Evolutionary conservation across 352 stramenopile genomes (phyloP).

Genomic region (Halophytophthora batemanensis): DNA sequence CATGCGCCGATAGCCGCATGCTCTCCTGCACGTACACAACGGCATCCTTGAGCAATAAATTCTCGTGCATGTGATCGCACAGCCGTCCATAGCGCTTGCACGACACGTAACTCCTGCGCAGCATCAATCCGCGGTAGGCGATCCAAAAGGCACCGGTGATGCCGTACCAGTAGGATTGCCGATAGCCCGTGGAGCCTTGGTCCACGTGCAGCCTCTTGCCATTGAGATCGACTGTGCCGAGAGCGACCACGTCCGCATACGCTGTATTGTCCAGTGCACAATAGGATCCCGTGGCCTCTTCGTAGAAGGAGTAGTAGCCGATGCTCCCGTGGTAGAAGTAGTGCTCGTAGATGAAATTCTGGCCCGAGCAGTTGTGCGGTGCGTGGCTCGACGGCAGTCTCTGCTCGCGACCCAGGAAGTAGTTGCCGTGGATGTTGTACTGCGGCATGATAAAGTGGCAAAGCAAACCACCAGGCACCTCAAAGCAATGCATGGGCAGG

Average conservation of each 20-base stretch:
- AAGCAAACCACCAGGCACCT: neutral
- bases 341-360: slow-evolving; percentile 8
- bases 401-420: neutral
- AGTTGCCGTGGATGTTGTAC: slow-evolving; percentile 17
- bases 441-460: slow-evolving; percentile 16
- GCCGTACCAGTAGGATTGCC: slow-evolving; percentile 29
- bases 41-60: slow-evolving; percentile 19
- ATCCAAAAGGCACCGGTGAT: slow-evolving; percentile 17
- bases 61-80: slow-evolving; percentile 20
- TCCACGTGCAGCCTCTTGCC: slow-evolving; percentile 11
- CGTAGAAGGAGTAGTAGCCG: slow-evolving; percentile 15
- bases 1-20: slow-evolving; percentile 22
- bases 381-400: neutral
- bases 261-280: slow-evolving; percentile 6
- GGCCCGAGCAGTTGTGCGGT: slow-evolving; percentile 2
- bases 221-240: slow-evolving; percentile 29
- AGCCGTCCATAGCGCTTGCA: slow-evolving; percentile 24
- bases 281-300: slow-evolving; percentile 8
- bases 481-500: slow-evolving; percentile 7
- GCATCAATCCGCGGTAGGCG: slow-evolving; percentile 21
- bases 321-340: slow-evolving; percentile 21
- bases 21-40: slow-evolving; percentile 33
- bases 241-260: too few relatives aligned
- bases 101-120: slow-evolving; percentile 24
- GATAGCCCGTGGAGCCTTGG: slow-evolving; percentile 6